phyloP scores from a whole-genome alignment of 108 stramenopile genomes.

The Skeletonema menzelii region DNA sequence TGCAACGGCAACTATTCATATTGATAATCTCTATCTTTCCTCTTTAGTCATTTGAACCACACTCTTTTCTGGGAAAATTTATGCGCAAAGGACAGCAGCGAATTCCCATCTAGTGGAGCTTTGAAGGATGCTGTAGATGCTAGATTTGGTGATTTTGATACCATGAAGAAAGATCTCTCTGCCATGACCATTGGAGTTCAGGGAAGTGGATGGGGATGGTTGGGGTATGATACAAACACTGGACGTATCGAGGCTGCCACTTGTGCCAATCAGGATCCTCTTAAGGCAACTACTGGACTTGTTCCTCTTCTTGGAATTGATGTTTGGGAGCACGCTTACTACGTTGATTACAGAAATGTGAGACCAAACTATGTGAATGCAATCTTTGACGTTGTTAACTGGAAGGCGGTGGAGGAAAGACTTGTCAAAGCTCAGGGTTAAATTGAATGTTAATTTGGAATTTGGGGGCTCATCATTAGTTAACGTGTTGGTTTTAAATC shows the following conservation, averaged over 20 bases:
- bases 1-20: not conserved
- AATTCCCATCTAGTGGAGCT: conserved; percentile 44
- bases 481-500: not conserved
- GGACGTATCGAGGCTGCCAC: conserved; percentile 83
- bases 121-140: conserved; percentile 74
- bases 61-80: conserved; percentile 98
- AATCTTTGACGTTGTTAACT: conserved; percentile 93
- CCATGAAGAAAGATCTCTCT: conserved; percentile 74
- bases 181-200: conserved; percentile 91
- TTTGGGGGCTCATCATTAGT: not conserved
- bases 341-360: conserved; percentile 96
- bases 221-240: conserved; percentile 87
- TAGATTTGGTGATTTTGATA: conserved; percentile 85
- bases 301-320: conserved; percentile 97
- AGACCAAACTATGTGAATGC: conserved; percentile 96
- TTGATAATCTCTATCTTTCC: not conserved
- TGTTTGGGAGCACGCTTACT: conserved; percentile 95
- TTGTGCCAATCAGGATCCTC: conserved; percentile 96
- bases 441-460: not conserved
- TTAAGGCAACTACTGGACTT: conserved; percentile 96
- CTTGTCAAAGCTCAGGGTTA: conserved; percentile 54
- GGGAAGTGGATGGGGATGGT: conserved; percentile 99
- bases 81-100: conserved; percentile 50
- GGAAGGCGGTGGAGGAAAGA: conserved; percentile 78
- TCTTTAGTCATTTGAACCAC: conserved; percentile 78